Conservation (phyloP, 169 alveolate species). For the Amoebophrya sp. region DNA sequence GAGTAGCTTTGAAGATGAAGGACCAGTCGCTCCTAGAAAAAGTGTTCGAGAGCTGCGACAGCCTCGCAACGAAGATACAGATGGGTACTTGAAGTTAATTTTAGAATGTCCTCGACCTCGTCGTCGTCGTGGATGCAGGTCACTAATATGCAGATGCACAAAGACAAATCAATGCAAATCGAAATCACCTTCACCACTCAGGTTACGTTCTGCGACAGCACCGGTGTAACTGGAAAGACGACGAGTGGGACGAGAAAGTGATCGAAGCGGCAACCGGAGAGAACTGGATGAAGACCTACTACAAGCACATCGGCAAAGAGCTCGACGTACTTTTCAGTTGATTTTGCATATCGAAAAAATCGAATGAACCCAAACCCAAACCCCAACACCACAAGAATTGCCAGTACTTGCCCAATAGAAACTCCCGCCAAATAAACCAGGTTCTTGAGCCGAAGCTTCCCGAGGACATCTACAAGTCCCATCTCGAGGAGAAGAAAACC, state of each 20-base stretch:
- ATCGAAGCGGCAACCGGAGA: background rate
- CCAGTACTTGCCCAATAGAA: background rate
- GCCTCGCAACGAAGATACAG: conserved; percentile 4
- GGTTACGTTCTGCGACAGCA: background rate
- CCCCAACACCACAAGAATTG: no score
- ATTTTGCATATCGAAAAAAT: no score
- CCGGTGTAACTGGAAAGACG: background rate
- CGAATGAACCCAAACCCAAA: no score
- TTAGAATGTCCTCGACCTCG: background rate
- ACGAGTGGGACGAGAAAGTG: background rate
- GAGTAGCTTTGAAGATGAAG: conserved; percentile 28
- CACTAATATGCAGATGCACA: background rate
- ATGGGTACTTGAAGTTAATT: background rate
- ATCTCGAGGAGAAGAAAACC: conserved; percentile 21
- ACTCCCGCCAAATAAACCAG: background rate
- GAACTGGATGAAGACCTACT: background rate
- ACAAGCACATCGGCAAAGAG: background rate
- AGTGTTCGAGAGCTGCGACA: conserved; percentile 19
- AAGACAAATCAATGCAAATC: no score
- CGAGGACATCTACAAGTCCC: conserved; percentile 39
- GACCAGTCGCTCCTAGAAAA: conserved; percentile 17
- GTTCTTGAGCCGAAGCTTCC: conserved; percentile 39
- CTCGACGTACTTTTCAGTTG: background rate
- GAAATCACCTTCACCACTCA: background rate
- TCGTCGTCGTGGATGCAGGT: background rate